Base-by-base conservation (phyloP, 78 protist genomes). In the Dictyostelium firmibasis region DNA sequence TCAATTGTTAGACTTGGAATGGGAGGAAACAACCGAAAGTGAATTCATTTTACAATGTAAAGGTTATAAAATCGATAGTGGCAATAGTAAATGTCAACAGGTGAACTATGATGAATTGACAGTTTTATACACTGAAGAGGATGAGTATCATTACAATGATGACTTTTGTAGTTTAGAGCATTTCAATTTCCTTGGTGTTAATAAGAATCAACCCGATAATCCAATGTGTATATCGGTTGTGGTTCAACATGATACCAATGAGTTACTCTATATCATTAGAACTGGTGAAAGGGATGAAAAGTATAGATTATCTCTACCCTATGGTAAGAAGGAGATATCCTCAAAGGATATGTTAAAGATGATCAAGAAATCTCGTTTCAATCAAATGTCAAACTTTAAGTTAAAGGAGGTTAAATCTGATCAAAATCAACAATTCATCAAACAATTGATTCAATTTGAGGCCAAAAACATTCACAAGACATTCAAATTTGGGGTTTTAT, bases 401-500 rank as follows among this genome's bases (percentile, higher is more conserved):
- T n/a, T 89, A 38, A 89, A 89, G 47, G 94, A 89, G 62, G 60
- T 89, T 3, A 78, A 81, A 35, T 57, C 67, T 1, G 67, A 57
- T 57, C 86, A 88, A 4, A 41, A 89, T 57, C 38, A 13, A 72
- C 13, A 25, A 18, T 35, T 89, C n/a, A 23, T 44, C 7, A 89
- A 64, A 33, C 76, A 89, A 3, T 50, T 89, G 23, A 20, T 81
- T 1, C 62, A 89, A 20, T 89, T 89, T 44, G 94, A 89, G 35
- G 36, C 86, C 16, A 89, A 89, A 67, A 89, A 89, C 38, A 77
- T 70, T n/a, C 94, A 89, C 10, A 86, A 67, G 29, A 53, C 81
- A 27, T 96, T 86, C 67, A 97, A 97, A 84, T 92, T 97, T 84
- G 97, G 97, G 43, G 95, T 96, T 6, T 91, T 96, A n/a, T 84